Percentiles rank a stretch among this genome's conserved stretches.
These are phyloP conservation scores for Ostreobium quekettii DNA, from an alignment of 139 green algal species.

Conservation along the genomic window DNA sequence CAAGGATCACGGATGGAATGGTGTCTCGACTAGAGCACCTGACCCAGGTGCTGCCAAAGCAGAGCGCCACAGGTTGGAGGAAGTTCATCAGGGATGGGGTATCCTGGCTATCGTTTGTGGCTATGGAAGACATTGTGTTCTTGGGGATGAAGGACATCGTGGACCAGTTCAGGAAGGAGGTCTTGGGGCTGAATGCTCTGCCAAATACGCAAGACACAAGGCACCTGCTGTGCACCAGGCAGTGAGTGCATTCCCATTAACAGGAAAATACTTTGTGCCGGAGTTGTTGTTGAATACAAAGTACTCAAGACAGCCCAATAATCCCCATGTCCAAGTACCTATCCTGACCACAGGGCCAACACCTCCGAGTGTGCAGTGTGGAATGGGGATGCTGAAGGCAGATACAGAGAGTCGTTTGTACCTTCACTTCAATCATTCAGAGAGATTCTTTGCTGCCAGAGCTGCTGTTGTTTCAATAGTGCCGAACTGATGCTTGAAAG, in stretches of 20 bases:
- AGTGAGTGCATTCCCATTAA: neutral
- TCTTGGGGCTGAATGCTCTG: constrained; percentile 7
- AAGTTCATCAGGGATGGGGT: constrained; percentile 20
- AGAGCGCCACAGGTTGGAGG: neutral
- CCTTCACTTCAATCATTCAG: too few relatives aligned
- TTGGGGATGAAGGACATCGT: constrained; percentile 26
- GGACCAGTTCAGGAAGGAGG: constrained; percentile 24
- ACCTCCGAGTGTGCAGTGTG: too few relatives aligned
- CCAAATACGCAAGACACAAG: neutral
- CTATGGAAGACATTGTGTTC: constrained; percentile 29
- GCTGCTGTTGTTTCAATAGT: too few relatives aligned
- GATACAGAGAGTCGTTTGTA: too few relatives aligned
- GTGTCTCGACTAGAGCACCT: constrained; percentile 23
- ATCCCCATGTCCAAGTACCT: too few relatives aligned
- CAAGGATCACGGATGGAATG: neutral
- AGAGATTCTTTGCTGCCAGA: too few relatives aligned
- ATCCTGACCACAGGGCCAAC: too few relatives aligned
- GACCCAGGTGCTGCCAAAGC: neutral
- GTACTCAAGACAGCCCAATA: too few relatives aligned
- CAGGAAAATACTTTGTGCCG: too few relatives aligned
- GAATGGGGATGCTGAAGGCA: too few relatives aligned
- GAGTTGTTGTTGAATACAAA: too few relatives aligned
- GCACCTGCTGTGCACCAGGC: neutral
- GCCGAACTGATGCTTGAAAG: too few relatives aligned
- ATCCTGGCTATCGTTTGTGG: constrained; percentile 32